phyloP scores from a whole-genome alignment of 306 rosid genomes.

The Cucumis sativus region Cucumber_9930_V3 NC_026655.2:19773001-19773500 shows the following conservation, averaged over 20 bases:
- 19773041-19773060: background rate
- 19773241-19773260: constrained; percentile 80
- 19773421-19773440: background rate
- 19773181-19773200: constrained; percentile 92
- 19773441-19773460: background rate
- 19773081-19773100: background rate
- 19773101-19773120: constrained; percentile 9
- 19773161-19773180: constrained; percentile 90
- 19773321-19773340: constrained; percentile 50
- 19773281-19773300: background rate
- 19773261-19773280: constrained; percentile 6
- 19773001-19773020: background rate
- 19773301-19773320: constrained; percentile 13
- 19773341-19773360: constrained; percentile 50
- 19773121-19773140: constrained; percentile 73
- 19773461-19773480: background rate
- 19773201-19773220: constrained; percentile 82
- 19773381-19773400: constrained; percentile 32
- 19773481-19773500: background rate
- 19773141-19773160: constrained; percentile 90
- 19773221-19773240: constrained; percentile 90
- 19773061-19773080: background rate
- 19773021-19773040: background rate
- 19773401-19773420: constrained; percentile 3
- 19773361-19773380: constrained; percentile 39